Evolutionary conservation across 805 yeast species (phyloP), one percentile per base, ranked within the genome.

Genomic region (Ogataea paradorogensis): DNA sequence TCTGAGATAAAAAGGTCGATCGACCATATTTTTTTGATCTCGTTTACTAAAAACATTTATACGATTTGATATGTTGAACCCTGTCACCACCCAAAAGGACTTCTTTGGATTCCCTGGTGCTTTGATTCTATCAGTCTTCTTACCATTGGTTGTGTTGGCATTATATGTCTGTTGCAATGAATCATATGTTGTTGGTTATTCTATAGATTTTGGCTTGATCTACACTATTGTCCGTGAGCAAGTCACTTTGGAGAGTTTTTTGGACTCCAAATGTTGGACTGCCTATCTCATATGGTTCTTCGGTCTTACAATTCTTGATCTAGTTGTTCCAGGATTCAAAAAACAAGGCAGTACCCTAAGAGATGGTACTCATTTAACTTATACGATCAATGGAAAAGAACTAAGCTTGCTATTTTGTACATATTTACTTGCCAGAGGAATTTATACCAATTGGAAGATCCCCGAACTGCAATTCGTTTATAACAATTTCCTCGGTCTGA

Each of bases 401-500:
- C 66, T 87, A 44, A 68, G 78, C 21, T 56, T 71, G 23, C 65
- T 48, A 27, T 65, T 55, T 39, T 58, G 51, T 5, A 47, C 62
- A 1, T 27, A 70, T 1, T 59, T 89, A 16, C 60, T 63, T 2
- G 69, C 77, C 10, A 73, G 97, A 48, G 71, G 71, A 46, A 67
- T 62, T 33, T 45, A 66, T 16, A 73, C 84, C 2, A 61, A 67
- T 13, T 46, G 54, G 16, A 45, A 51, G 20, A 35, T 61, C n/a
- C 96, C 96, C 0, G 98, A 91, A 61, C 72, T 93, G 43, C 81
- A 73, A 49, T 91, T 78, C 51, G 56, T 93, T 14, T 86, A 86
- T 60, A 73, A 74, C 27, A 78, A 90, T 57, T 74, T 80, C 40
- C 56, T 83, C 27, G 80, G 80, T 50, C 67, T 93, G 45, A 77